These are phyloP conservation scores for Pseudogymnoascus sp. DNA, from an alignment of 2,329 filamentous ascomycete species.

Conservation along the genomic window DNA sequence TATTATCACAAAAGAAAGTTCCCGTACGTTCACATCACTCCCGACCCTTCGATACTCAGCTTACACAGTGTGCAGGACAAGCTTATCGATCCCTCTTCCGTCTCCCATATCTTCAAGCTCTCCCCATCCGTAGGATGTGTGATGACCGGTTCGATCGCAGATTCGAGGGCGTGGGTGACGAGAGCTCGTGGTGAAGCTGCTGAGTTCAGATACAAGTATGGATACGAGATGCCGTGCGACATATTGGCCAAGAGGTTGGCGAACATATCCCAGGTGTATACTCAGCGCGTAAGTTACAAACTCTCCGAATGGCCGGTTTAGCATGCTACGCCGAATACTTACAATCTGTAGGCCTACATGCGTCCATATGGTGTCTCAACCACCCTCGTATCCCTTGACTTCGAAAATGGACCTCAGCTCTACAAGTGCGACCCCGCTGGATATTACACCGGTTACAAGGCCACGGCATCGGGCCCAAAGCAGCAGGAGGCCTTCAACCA, in stretches of 20 bases:
- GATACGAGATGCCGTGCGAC: conserved; percentile 99
- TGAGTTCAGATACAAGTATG: conserved; percentile 97
- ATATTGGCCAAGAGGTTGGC: conserved; percentile 92
- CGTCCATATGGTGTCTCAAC: conserved; percentile 91
- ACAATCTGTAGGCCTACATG: conserved; percentile 73
- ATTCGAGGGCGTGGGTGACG: conserved; percentile 87
- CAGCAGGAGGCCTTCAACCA: conserved; percentile 98
- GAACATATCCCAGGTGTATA: conserved; percentile 99
- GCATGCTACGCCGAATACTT: conserved; percentile 20
- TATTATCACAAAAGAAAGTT: conserved; percentile 98
- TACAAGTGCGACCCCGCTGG: conserved; percentile 98
- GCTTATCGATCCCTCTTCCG: conserved; percentile 93
- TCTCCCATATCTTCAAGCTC: conserved; percentile 95
- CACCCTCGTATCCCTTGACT: conserved; percentile 88
- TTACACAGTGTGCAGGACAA: conserved; percentile 62
- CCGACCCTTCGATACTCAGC: conserved; percentile 16
- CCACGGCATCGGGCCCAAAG: conserved; percentile 92
- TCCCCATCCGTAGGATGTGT: conserved; percentile 95
- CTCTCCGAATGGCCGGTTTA: conserved; percentile 10
- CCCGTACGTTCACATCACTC: conserved; percentile 55
- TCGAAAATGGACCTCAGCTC: conserved; percentile 84
- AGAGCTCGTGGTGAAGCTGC: conserved; percentile 91
- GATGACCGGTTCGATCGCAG: conserved; percentile 97
- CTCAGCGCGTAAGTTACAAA: conserved; percentile 64
- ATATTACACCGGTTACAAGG: conserved; percentile 98